Evolutionary conservation across 2,329 filamentous ascomycete genomes (phyloP), one percentile per base, ranked within the genome.

Genomic region (Fusarium sp.): DNA sequence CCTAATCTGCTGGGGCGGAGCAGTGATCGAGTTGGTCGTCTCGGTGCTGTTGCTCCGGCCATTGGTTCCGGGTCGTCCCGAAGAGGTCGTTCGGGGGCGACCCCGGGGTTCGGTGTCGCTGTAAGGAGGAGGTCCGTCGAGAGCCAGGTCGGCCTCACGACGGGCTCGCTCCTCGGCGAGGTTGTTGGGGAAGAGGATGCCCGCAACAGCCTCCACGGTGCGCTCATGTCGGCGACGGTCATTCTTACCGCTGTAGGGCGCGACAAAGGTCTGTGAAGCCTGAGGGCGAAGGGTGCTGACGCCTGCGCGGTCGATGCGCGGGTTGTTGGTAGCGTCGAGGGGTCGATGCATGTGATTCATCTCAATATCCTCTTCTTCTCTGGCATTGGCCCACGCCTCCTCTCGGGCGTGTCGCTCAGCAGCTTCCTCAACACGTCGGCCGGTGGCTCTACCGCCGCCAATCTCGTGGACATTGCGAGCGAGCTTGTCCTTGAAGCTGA

Each of bases 391-490:
- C 20, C 79, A 74, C 4, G 80, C 82, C 58, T 83, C 79, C 42
- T 83, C 80, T 57, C 80, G 77, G 8, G 77, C 76, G 24, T 78
- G 62, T 66, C 80, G 73, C 76, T 87, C 82, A 64, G 85, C 80
- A 65, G 85, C 79, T 58, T 81, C 74, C 77, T 86, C 83, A 20
- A 83, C 78, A 63, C 84, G 79, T 37, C 81, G 81, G 8, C 85
- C 83, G 1, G 85, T 84, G n/a, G 85, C 83, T 10, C 82, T 81
- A 42, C 84, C 83, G 20, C 88, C 88, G 38, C 87, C 86, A 18
- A 90, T 82, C 75, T 90, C 89, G 27, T 85, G 82, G 27, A 90
- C 88, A 65, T 90, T 90, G 64, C 85, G 85, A 57, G 85, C 80
- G 50, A 90, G 87, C 68, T 85, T 85, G 70, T 90, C 88, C 58